Percentiles rank a stretch among this genome's conserved stretches.
phyloP scores from a whole-genome alignment of 2,329 filamentous ascomycete genomes.

The Colletotrichum sp. region DNA sequence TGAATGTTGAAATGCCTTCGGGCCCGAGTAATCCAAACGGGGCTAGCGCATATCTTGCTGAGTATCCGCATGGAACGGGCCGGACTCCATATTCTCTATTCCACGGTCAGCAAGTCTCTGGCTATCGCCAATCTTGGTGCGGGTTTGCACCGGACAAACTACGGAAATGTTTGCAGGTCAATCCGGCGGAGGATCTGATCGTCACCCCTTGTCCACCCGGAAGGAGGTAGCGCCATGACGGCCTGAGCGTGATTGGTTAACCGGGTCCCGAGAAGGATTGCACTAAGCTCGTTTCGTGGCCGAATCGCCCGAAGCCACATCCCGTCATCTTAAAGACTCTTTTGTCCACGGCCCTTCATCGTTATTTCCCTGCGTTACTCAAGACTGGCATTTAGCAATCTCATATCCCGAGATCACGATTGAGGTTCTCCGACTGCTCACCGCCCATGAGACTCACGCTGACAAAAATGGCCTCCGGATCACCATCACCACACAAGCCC shows the following conservation, averaged over 20 bases:
- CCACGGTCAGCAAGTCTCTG: background rate
- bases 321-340: background rate
- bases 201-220: background rate
- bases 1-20: background rate
- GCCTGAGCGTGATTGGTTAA: background rate
- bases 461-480: background rate
- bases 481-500: background rate
- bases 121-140: background rate
- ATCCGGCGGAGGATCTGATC: background rate
- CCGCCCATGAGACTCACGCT: background rate
- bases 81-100: background rate
- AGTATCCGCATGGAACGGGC: background rate
- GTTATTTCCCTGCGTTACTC: background rate
- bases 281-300: background rate
- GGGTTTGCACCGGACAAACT: background rate
- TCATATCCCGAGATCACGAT: background rate
- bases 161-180: background rate
- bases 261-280: background rate
- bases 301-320: background rate
- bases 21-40: background rate
- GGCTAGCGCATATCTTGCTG: background rate
- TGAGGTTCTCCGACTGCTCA: background rate
- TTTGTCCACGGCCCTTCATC: background rate
- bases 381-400: background rate
- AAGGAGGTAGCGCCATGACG: background rate